These are phyloP conservation scores for Phytophthora multivora DNA, from an alignment of 352 stramenopile species.

Conservation along the genomic window DNA sequence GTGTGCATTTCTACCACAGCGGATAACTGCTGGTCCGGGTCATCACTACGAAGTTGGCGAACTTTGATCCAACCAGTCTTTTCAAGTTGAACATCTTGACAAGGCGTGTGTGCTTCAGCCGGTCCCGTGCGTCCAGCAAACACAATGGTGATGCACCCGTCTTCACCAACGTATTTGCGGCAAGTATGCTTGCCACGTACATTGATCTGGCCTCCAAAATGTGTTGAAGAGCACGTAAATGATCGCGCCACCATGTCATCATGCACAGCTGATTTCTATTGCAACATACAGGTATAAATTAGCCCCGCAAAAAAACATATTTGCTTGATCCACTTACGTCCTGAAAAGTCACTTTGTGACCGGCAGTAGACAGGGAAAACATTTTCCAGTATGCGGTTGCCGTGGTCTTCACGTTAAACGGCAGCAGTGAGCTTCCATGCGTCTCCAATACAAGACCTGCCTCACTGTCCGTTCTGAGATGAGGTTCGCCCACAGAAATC, in stretches of 20 bases:
- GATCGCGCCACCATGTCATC: slow-evolving; percentile 16
- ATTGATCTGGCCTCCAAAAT: slow-evolving; percentile 2
- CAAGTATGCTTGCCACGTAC: slow-evolving; percentile 24
- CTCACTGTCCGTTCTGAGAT: slow-evolving; percentile 11
- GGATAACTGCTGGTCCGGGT: background rate
- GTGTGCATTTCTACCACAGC: slow-evolving; percentile 23
- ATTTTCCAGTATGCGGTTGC: slow-evolving; percentile 24
- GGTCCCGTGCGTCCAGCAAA: slow-evolving; percentile 13
- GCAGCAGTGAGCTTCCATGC: slow-evolving; percentile 19
- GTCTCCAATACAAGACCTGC: slow-evolving; percentile 18
- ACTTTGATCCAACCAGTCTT: slow-evolving; percentile 35
- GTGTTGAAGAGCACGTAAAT: slow-evolving; percentile 21
- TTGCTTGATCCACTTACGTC: slow-evolving; percentile 9
- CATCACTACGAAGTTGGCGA: background rate
- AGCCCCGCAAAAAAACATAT: background rate
- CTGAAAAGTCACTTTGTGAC: background rate
- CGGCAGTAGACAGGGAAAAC: slow-evolving; percentile 16
- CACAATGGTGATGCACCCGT: slow-evolving; percentile 27
- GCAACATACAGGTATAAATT: background rate
- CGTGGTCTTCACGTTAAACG: slow-evolving; percentile 21
- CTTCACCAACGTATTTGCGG: slow-evolving; percentile 21
- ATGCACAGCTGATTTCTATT: background rate
- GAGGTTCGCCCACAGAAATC: slow-evolving; percentile 14
- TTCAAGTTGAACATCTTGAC: slow-evolving; percentile 22
- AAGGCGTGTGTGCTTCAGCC: background rate